Conservation (phyloP, 495 filamentous ascomycete genomes). For the Aspergillus baeticus region DNA sequence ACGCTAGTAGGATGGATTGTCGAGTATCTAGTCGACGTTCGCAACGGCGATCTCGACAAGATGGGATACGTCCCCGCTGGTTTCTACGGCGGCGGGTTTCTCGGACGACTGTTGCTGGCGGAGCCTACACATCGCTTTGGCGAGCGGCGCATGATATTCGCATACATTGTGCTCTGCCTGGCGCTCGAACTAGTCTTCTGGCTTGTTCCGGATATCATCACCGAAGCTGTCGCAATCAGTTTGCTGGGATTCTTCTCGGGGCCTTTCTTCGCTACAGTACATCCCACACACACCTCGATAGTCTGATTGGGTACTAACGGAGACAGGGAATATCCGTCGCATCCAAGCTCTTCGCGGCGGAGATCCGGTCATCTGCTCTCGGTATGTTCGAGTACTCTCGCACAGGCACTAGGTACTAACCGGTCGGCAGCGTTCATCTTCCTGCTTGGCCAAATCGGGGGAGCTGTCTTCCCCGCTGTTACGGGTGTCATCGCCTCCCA, state of each 20-base stretch:
- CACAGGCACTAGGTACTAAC: not conserved
- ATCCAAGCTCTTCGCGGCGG: constrained; percentile 27
- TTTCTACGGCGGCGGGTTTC: constrained; percentile 28
- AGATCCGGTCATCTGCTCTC: constrained; percentile 29
- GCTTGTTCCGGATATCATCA: constrained; percentile 36
- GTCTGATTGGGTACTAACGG: not conserved
- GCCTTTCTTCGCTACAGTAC: constrained; percentile 34
- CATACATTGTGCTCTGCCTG: constrained; percentile 31
- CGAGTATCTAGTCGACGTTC: constrained; percentile 32
- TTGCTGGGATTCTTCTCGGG: constrained; percentile 31
- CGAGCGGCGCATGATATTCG: constrained; percentile 30
- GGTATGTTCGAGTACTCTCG: constrained; percentile 8
- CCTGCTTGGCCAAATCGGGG: constrained; percentile 29
- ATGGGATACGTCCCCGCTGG: constrained; percentile 34
- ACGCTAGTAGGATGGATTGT: constrained; percentile 27
- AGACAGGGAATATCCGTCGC: constrained; percentile 29
- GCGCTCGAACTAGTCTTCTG: constrained; percentile 32
- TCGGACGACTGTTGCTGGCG: constrained; percentile 27
- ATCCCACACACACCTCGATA: not conserved
- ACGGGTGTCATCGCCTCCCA: constrained; percentile 26
- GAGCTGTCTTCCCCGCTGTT: constrained; percentile 28
- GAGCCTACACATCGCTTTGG: constrained; percentile 30
- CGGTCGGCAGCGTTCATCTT: constrained; percentile 28
- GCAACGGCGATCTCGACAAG: constrained; percentile 28
- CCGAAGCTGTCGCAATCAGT: constrained; percentile 33